phyloP scores from a whole-genome alignment of 139 green algal genomes.

The Klebsormidium nitens region DNA sequence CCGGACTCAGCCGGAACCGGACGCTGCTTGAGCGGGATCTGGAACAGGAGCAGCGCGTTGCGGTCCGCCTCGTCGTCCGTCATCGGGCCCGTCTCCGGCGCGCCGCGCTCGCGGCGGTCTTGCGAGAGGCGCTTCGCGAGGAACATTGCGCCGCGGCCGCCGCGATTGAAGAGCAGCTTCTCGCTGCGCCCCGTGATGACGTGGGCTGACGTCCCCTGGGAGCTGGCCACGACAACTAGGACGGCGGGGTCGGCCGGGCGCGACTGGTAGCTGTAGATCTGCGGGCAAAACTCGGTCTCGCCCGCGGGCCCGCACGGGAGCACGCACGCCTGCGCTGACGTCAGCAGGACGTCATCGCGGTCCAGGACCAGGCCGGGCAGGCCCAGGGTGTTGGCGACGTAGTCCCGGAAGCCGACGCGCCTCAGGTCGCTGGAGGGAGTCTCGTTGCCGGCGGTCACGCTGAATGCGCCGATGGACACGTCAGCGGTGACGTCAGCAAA shows the following conservation, averaged over 20 bases:
- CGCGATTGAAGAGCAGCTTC: constrained; percentile 3
- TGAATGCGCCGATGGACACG: constrained; percentile 8
- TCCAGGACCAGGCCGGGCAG: no score
- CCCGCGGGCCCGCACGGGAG: neutral
- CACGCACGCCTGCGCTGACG: constrained; percentile 7
- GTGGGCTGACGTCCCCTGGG: constrained; percentile 5
- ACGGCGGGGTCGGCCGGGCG: neutral
- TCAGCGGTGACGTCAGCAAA: constrained; percentile 8
- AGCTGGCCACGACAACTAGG: constrained; percentile 1
- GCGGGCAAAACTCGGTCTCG: neutral
- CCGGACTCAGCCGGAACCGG: no score
- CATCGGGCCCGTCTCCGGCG: neutral
- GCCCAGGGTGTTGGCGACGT: no score
- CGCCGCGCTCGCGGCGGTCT: constrained; percentile 2
- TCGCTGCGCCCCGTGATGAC: neutral
- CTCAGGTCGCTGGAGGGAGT: no score
- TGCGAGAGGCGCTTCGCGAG: neutral
- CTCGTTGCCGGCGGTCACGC: constrained; percentile 1
- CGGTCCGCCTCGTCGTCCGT: neutral
- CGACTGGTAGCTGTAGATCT: constrained; percentile 1
- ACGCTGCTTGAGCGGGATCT: no score
- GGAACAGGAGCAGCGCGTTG: constrained; percentile 11
- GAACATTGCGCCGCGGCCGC: neutral
- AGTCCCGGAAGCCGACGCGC: no score
- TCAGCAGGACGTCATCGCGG: no score